Conservation (phyloP, 2,329 filamentous ascomycete species). For the Trichoderma endophyticum region DNA sequence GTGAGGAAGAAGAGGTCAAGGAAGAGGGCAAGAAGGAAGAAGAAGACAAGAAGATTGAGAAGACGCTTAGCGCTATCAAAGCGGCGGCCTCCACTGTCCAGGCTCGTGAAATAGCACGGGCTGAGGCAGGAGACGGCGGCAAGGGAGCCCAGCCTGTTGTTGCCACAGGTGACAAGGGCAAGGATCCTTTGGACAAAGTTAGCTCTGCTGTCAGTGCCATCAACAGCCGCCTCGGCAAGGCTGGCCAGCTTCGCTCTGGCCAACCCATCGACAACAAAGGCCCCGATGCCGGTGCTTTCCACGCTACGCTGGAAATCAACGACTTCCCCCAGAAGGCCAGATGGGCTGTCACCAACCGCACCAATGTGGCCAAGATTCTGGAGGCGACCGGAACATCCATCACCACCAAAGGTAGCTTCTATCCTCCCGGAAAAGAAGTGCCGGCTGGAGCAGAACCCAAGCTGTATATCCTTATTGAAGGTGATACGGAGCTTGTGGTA, state of each 20-base stretch:
- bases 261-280: constrained; percentile 98
- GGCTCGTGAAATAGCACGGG: constrained; percentile 49
- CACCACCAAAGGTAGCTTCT: constrained; percentile 94
- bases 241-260: constrained; percentile 83
- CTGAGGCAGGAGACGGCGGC: constrained; percentile 31
- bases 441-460: constrained; percentile 77
- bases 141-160: constrained; percentile 54
- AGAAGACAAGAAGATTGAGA: constrained; percentile 67
- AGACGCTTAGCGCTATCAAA: constrained; percentile 63
- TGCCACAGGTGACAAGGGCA: constrained; percentile 53
- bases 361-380: constrained; percentile 96
- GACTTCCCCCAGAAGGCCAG: constrained; percentile 98
- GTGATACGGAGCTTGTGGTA: constrained; percentile 90
- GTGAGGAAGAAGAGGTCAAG: constrained; percentile 75
- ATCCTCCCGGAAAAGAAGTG: constrained; percentile 76
- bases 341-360: constrained; percentile 97
- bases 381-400: constrained; percentile 94
- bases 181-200: constrained; percentile 78
- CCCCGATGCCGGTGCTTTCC: constrained; percentile 92
- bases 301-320: constrained; percentile 97
- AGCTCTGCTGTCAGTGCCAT: constrained; percentile 88
- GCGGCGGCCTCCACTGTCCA: constrained; percentile 58
- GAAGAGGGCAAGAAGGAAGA: constrained; percentile 73
- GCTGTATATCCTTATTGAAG: constrained; percentile 95
- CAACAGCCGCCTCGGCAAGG: constrained; percentile 83